Evolutionary conservation across 371 early-diverging fungal genomes (phyloP).

Genomic region (Chytridium lagenaria): DNA sequence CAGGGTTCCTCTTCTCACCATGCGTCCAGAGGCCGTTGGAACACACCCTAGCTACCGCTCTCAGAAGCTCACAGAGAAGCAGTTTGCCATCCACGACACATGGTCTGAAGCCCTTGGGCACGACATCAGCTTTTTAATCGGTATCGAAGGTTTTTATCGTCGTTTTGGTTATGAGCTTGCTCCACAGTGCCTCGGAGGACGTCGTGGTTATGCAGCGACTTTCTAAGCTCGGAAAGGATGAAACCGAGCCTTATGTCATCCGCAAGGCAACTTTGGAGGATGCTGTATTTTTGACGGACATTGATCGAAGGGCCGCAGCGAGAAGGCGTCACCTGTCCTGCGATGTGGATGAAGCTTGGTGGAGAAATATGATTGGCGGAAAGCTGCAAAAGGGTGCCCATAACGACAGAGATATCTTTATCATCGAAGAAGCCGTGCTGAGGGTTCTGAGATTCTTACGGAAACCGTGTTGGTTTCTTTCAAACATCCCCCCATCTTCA

Average conservation of each 20-base stretch:
- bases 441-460: neutral
- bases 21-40: conserved; percentile 33
- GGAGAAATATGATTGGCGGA: conserved; percentile 5
- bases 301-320: neutral
- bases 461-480: neutral
- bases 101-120: conserved; percentile 32
- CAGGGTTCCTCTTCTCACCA: conserved; percentile 20
- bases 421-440: neutral
- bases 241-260: neutral
- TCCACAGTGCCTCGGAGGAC: conserved; percentile 17
- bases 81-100: conserved; percentile 28
- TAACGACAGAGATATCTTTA: neutral
- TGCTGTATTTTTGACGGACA: neutral
- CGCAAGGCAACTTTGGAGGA: neutral
- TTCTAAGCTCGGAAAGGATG: neutral
- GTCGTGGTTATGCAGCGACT: neutral
- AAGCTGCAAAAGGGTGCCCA: neutral
- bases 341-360: conserved; percentile 10
- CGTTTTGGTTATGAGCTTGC: conserved; percentile 37
- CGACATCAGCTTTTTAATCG: conserved; percentile 26
- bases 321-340: neutral
- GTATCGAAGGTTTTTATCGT: conserved; percentile 28
- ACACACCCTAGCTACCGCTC: conserved; percentile 26
- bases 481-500: neutral
- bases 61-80: conserved; percentile 16